Percentiles rank a stretch among this genome's conserved stretches.
Conservation (phyloP, 2,329 filamentous ascomycete genomes). For the Hypocreales sp. region DNA sequence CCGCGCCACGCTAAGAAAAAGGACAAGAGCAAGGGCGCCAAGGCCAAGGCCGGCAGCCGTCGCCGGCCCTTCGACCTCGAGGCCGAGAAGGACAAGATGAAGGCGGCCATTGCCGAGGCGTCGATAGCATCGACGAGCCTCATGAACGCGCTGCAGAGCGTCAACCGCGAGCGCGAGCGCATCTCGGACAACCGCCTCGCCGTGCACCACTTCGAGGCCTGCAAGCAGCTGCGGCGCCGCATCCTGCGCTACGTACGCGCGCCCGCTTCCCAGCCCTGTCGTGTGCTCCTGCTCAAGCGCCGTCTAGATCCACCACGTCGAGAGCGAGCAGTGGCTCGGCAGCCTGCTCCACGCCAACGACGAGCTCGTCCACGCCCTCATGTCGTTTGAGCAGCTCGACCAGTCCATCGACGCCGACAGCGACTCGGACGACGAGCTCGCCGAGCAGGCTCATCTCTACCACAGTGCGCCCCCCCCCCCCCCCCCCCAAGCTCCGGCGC, state of each 20-base stretch:
- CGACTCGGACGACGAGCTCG: constrained; percentile 52
- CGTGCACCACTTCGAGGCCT: constrained; percentile 64
- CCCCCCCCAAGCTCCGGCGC: not conserved
- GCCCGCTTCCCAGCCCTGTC: too few relatives aligned
- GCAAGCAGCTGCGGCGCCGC: constrained; percentile 71
- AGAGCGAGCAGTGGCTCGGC: constrained; percentile 83
- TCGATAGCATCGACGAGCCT: constrained; percentile 87
- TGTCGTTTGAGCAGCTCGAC: constrained; percentile 90
- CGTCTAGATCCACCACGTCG: constrained; percentile 80
- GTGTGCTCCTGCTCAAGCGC: too few relatives aligned
- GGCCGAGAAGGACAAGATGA: constrained; percentile 74
- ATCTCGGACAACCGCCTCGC: constrained; percentile 74
- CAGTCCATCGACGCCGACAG: constrained; percentile 65
- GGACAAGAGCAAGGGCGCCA: constrained; percentile 29
- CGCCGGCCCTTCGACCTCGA: constrained; percentile 64
- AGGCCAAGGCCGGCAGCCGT: constrained; percentile 31
- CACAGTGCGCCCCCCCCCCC: constrained; percentile 28
- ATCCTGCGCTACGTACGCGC: constrained; percentile 60
- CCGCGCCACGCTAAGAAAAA: constrained; percentile 29
- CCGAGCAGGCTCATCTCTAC: constrained; percentile 51
- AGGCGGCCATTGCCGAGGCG: constrained; percentile 75
- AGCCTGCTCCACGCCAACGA: constrained; percentile 88
- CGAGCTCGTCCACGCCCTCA: constrained; percentile 82
- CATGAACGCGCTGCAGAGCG: constrained; percentile 70
- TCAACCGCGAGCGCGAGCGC: constrained; percentile 77